Percentiles rank a stretch among this genome's conserved stretches.
phyloP scores from a whole-genome alignment of 1,284 basidiomycete species.

The Peniophora sp. region DNA sequence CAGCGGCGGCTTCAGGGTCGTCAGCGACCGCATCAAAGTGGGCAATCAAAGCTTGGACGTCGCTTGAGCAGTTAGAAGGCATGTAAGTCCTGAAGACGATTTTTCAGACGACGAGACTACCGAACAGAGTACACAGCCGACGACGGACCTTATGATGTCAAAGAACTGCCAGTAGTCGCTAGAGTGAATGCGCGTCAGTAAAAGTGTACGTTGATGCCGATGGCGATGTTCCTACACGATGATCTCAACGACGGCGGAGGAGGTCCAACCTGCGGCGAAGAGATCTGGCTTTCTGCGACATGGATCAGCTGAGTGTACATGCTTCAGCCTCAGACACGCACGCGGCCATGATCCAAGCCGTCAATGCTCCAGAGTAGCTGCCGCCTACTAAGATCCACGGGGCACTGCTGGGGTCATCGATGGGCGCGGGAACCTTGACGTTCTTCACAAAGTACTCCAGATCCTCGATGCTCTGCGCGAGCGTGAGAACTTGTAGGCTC shows the following conservation, averaged over 20 bases:
- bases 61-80: constrained; percentile 67
- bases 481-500: constrained; percentile 51
- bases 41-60: constrained; percentile 56
- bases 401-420: constrained; percentile 51
- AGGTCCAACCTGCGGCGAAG: constrained; percentile 63
- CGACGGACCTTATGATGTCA: constrained; percentile 27
- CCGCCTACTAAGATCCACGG: constrained; percentile 67
- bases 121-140: too few species aligned
- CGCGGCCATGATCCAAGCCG: neutral
- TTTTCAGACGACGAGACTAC: too few species aligned
- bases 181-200: neutral
- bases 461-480: constrained; percentile 68
- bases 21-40: constrained; percentile 46
- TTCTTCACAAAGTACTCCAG: constrained; percentile 63
- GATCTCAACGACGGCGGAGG: constrained; percentile 65
- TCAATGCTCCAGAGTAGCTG: constrained; percentile 45
- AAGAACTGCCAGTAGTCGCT: constrained; percentile 68
- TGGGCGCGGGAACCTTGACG: constrained; percentile 58
- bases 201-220: neutral
- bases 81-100: constrained; percentile 59
- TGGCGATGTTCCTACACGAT: constrained; percentile 37
- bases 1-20: constrained; percentile 36
- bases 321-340: neutral
- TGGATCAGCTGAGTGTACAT: constrained; percentile 24
- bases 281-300: constrained; percentile 48